Conservation (phyloP, 2,329 filamentous ascomycete species). For the Salinomyces thailandicus region DNA sequence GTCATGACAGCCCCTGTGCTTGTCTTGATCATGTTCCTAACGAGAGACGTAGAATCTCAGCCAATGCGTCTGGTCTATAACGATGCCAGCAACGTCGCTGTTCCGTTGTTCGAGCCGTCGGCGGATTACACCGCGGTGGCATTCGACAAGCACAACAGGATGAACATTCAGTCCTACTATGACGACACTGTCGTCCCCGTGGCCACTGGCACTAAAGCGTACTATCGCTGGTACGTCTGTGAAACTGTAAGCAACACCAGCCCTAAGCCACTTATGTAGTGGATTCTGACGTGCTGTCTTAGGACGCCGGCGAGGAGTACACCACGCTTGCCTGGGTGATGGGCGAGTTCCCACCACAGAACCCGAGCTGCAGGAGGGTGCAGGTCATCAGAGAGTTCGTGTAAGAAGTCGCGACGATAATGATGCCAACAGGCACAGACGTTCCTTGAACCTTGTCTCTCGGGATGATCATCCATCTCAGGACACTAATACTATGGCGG, state of each 20-base stretch:
- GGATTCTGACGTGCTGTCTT: no score
- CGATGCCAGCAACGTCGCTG: conserved; percentile 31
- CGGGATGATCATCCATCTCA: no score
- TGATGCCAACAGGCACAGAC: no score
- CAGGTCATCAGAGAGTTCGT: conserved; percentile 22
- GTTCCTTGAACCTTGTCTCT: no score
- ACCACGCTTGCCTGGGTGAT: conserved; percentile 34
- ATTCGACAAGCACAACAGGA: conserved; percentile 30
- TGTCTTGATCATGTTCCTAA: background rate
- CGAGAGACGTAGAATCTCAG: conserved; percentile 5
- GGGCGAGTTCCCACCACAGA: conserved; percentile 32
- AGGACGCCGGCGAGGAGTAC: conserved; percentile 33
- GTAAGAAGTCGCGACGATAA: no score
- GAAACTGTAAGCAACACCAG: no score
- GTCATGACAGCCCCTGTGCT: background rate
- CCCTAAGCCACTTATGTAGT: no score
- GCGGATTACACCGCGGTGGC: conserved; percentile 22
- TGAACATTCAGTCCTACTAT: conserved; percentile 32
- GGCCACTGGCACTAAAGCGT: conserved; percentile 14
- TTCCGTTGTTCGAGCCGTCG: conserved; percentile 32
- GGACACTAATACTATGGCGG: no score
- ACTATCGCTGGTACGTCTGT: conserved; percentile 38
- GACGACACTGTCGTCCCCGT: conserved; percentile 30
- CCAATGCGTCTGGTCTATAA: conserved; percentile 28
- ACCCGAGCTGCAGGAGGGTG: conserved; percentile 36